A percentile compares a stretch with the other conserved stretches of the same genome.
Evolutionary conservation across 2,329 filamentous ascomycete species (phyloP).

Genomic region (Hortaea sp.): DNA sequence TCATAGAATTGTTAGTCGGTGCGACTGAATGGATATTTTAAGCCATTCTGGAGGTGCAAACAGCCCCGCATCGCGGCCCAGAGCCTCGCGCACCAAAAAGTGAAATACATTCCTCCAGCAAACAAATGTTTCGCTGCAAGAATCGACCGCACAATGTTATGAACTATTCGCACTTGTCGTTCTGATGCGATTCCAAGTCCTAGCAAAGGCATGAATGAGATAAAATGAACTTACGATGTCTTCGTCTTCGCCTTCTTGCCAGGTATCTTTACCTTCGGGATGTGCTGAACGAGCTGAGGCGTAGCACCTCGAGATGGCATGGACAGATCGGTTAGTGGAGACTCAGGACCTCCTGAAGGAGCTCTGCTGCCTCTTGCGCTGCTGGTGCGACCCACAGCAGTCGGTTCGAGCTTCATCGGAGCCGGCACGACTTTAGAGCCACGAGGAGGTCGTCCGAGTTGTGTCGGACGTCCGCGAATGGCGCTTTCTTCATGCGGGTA

Average conservation of each 20-base stretch:
- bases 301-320: slow-evolving; percentile 21
- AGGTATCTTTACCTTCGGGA: slow-evolving; percentile 10
- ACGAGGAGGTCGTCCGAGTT: slow-evolving; percentile 9
- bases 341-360: slow-evolving; percentile 19
- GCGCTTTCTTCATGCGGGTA: slow-evolving; percentile 23
- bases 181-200: too few relatives aligned
- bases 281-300: slow-evolving; percentile 11
- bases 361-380: slow-evolving; percentile 16
- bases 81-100: background rate
- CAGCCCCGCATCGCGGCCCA: slow-evolving; percentile 12
- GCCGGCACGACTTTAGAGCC: slow-evolving; percentile 12
- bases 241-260: slow-evolving; percentile 29
- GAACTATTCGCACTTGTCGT: too few relatives aligned
- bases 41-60: slow-evolving; percentile 3
- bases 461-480: slow-evolving; percentile 15
- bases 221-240: slow-evolving; percentile 26
- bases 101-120: slow-evolving; percentile 12
- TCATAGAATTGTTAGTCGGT: slow-evolving; percentile 18
- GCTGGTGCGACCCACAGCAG: slow-evolving; percentile 9
- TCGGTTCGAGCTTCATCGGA: slow-evolving; percentile 13
- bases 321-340: slow-evolving; percentile 25
- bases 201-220: background rate
- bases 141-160: too few relatives aligned
- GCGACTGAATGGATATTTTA: background rate
- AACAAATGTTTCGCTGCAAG: slow-evolving; percentile 6